Evolutionary conservation across 441 rosid genomes (phyloP), one percentile per base, ranked within the genome.

Genomic region (Viola pubescens): DNA sequence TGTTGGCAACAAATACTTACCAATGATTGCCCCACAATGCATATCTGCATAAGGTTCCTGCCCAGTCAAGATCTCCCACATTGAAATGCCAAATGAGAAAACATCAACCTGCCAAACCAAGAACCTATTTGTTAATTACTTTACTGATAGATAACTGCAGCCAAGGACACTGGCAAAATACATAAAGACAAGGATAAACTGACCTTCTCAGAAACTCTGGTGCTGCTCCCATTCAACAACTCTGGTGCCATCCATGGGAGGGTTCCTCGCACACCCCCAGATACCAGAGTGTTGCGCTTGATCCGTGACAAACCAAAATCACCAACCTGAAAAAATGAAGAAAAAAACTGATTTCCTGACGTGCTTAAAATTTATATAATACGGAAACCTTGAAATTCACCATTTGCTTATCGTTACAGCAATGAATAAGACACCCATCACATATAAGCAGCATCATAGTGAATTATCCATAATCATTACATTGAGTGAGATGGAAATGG

Each of bases 231-330:
- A 58, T 87, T 87, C 73, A 88, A 76, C 61, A 91, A 81, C 75
- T 91, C 98, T 8, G 98, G 98, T 59, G 98, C 98, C 98, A 91
- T 91, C 98, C 98, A 91, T 19, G 98, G 98, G 42, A 91, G 82
- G 63, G 98, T 91, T 73, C 98, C 98, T 53, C 97, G 80, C 63
- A 91, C 94, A 14, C 98, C 98, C 76, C 98, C 97, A 79, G 98
- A 87, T n/a, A 89, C 95, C 72, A 91, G 81, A 56, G 98, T 91
- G 53, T 87, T 89, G 68, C 89, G 79, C 67, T 87, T 91, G 60
- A 91, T 87, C 75, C 86, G 89, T 63, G 98, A 91, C 74, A 91
- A 71, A 26, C 98, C 96, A 73, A 91, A 91, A 78, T 91, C 96
- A 62, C 88, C 96, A 49, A 91, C 96, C 98, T 91, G 74, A 54